Evolutionary conservation across 345 rosid genomes (phyloP), one percentile per base, ranked within the genome.

Genomic region (Eucalyptus sp.): DNA sequence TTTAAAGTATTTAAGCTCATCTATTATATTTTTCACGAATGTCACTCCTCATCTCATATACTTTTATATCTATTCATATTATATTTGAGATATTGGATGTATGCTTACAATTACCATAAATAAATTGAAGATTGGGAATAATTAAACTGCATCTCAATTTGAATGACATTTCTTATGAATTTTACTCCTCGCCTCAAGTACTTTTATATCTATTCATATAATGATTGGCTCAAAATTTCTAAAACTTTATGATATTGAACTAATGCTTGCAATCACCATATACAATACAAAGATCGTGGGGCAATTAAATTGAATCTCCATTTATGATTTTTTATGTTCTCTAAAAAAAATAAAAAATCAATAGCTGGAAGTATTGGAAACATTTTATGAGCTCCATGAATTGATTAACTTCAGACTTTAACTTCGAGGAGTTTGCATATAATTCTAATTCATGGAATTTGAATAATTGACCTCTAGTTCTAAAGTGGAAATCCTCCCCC

Each of bases 191-290:
- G 0, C n/a, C 66, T 60, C 31, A 3, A 60, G n/a, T 25, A 60
- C 66, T 60, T 60, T 60, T 10, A 60, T 27, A 60, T 60, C 13
- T 11, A 60, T 27, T 60, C 31, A 60, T 60, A 60, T 60, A 10
- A 60, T 0, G 4, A 22, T 51, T 60, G 31, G 66, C 4, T 27
- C 0, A 2, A 60, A 60, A 60, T 11, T 25, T 60, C 0, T 12
- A 27, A 60, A 11, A 27, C 0, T 1, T 60, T 60, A 27, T 29
- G 31, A 27, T 60, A 10, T 25, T 27, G 66, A 13, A 5, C 29
- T 24, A 22, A 5, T 24, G 64, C 29, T 58, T 58, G 64, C 66
- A 60, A 60, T 60, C n/a, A 27, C 31, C 31, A 25, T 60, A 27
- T 60, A 11, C 5, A 60, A 60, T 27, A 25, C 31, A 60, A 60